A percentile compares a stretch with the other conserved stretches of the same genome.
Conservation (phyloP, 192 early-diverging fungal genomes). For the Linnemannia elongata region DNA sequence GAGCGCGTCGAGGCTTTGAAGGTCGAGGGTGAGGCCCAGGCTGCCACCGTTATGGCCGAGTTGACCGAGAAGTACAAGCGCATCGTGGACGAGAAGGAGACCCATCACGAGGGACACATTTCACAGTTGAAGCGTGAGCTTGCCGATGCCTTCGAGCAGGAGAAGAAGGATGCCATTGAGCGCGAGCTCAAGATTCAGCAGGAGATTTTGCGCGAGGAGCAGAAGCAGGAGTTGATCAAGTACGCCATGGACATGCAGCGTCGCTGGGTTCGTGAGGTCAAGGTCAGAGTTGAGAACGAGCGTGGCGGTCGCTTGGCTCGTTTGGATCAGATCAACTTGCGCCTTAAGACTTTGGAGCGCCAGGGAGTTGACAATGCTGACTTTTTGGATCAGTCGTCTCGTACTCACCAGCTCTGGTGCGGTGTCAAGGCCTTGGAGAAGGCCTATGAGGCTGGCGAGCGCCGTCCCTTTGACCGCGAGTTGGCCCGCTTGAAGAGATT, state of each 20-base stretch:
- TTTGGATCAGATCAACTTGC: slow-evolving; percentile 84
- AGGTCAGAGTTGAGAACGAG: slow-evolving; percentile 88
- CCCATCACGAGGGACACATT: slow-evolving; percentile 68
- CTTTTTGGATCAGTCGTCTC: slow-evolving; percentile 72
- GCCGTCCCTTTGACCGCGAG: slow-evolving; percentile 80
- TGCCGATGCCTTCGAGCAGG: slow-evolving; percentile 61
- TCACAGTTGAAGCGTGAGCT: slow-evolving; percentile 71
- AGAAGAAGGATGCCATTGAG: slow-evolving; percentile 48
- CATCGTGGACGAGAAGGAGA: slow-evolving; percentile 60
- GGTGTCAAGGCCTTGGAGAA: slow-evolving; percentile 77
- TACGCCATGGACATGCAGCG: slow-evolving; percentile 83
- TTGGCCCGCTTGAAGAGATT: slow-evolving; percentile 67
- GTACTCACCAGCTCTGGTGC: slow-evolving; percentile 72
- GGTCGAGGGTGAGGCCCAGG: slow-evolving; percentile 52
- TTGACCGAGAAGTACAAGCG: slow-evolving; percentile 61
- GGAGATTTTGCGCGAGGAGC: slow-evolving; percentile 57
- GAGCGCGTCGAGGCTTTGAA: slow-evolving; percentile 65
- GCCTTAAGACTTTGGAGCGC: slow-evolving; percentile 81
- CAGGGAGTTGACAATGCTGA: slow-evolving; percentile 77
- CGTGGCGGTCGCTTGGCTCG: slow-evolving; percentile 89
- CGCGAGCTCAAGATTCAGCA: slow-evolving; percentile 63
- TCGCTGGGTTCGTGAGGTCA: slow-evolving; percentile 84
- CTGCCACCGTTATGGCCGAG: slow-evolving; percentile 47
- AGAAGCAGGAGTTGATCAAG: slow-evolving; percentile 71
- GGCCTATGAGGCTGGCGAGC: slow-evolving; percentile 59